Evolutionary conservation across 73 alveolate species (phyloP).

Genomic region (Paramecium caudatum): DNA sequence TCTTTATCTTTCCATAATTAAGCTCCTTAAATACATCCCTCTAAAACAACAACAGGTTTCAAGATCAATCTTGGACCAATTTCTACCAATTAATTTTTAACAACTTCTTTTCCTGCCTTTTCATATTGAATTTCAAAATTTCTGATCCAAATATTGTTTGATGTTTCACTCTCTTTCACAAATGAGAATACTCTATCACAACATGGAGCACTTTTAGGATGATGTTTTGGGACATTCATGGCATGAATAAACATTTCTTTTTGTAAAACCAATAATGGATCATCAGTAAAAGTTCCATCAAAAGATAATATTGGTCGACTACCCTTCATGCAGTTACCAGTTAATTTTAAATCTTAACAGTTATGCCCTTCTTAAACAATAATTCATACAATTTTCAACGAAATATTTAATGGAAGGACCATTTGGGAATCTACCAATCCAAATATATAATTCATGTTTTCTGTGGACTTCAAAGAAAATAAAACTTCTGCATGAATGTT

Average conservation of each 20-base stretch:
- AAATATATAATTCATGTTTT: slow-evolving; percentile 91
- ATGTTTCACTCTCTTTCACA: slow-evolving; percentile 77
- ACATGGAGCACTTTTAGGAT: slow-evolving; percentile 99
- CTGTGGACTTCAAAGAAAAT: slow-evolving; percentile 94
- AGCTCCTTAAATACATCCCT: slow-evolving; percentile 94
- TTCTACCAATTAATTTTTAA: slow-evolving; percentile 91
- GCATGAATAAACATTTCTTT: slow-evolving; percentile 92
- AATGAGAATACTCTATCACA: slow-evolving; percentile 96
- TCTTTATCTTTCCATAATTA: slow-evolving; percentile 92
- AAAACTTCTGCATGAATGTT: slow-evolving; percentile 94
- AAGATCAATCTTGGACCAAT: slow-evolving; percentile 98
- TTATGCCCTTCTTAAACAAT: slow-evolving; percentile 81
- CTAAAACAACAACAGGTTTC: slow-evolving; percentile 91
- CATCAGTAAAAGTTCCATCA: slow-evolving; percentile 84
- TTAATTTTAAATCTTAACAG: slow-evolving; percentile 93
- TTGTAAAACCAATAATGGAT: slow-evolving; percentile 85
- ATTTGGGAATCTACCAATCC: slow-evolving; percentile 96
- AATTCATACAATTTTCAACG: slow-evolving; percentile 83
- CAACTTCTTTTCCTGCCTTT: slow-evolving; percentile 83
- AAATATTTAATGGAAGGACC: slow-evolving; percentile 97
- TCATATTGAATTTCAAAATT: slow-evolving; percentile 91
- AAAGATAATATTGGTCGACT: slow-evolving; percentile 97
- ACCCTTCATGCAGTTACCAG: slow-evolving; percentile 98
- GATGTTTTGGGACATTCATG: slow-evolving; percentile 95
- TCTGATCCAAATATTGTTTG: slow-evolving; percentile 95